Evolutionary conservation across 768 basidiomycete genomes (phyloP), one percentile per base, ranked within the genome.

Genomic region (Lentinus brumalis): DNA sequence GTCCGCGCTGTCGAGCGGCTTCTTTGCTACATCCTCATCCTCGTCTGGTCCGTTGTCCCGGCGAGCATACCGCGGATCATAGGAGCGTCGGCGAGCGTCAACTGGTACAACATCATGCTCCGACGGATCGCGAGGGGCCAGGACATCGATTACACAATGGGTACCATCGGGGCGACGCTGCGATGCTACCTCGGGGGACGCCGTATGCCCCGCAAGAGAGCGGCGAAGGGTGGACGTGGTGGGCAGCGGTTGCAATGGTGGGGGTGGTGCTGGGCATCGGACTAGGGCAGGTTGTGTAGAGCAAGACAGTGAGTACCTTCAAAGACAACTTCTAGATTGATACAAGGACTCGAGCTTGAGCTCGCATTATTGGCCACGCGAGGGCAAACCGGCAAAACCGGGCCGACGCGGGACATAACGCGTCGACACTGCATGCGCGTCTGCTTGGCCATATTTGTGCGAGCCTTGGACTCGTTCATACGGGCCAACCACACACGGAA

Each of bases 81-180:
- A 14, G 91, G 92, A 0, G 89, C 87, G 1, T 83, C 88, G 0
- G 71, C 81, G 9, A 74, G 72, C 18, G 76, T 86, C 72, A 83
- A 88, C 4, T 92, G 91, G 91, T 89, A 92, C 72, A 70, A 71
- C 16, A 75, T 88, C 18, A 76, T 76, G 63, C 83, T 94, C 70
- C 78, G 86, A 57, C 71, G 74, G 31, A 67, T 89, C 32, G 79
- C 86, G 8, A 61, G 59, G 7, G 69, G 67, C 12, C 18, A 51
- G 30, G 44, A 29, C 8, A 50, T 65, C n/a, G 61, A 71, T 55
- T 60, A 67, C 30, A 65, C 57, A 15, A 56, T 70, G 16, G 61
- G 70, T 5, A 65, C 59, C 12, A 32, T 72, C n/a, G 69, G 64
- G 8, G 68, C 67, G 15, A 38, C 66, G 40, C 10, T 73, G 31